These are phyloP conservation scores for Physcomitrellopsis africana DNA, from an alignment of 225 moss, liverwort and hornwort genomes.

Conservation along the genomic window DNA sequence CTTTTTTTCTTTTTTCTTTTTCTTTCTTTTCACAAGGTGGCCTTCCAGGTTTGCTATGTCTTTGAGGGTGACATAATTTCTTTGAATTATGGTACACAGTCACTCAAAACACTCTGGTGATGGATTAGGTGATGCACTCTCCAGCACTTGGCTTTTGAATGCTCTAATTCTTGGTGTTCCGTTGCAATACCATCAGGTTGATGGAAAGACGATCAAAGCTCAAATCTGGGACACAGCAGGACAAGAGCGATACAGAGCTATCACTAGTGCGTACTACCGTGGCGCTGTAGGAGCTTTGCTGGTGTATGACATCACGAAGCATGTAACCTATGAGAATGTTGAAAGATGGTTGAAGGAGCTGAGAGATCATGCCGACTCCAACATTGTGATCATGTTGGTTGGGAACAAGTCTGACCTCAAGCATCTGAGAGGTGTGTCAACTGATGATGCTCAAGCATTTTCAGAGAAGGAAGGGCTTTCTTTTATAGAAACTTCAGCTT, in stretches of 20 bases:
- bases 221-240: constrained; percentile 29
- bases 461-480: constrained; percentile 45
- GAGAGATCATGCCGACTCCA: constrained; percentile 47
- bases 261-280: constrained; percentile 43
- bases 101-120: background rate
- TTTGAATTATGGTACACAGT: background rate
- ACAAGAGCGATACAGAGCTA: constrained; percentile 43
- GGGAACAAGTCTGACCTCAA: constrained; percentile 41
- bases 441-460: constrained; percentile 43
- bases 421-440: constrained; percentile 43
- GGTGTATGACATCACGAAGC: constrained; percentile 44
- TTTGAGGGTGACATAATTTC: no score
- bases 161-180: background rate
- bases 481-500: constrained; percentile 48
- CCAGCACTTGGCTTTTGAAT: background rate
- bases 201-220: constrained; percentile 38
- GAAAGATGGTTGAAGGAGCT: constrained; percentile 52
- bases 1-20: no score
- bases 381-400: constrained; percentile 48
- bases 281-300: constrained; percentile 48
- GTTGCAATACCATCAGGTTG: constrained; percentile 13
- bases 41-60: no score
- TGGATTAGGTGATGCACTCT: background rate
- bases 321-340: constrained; percentile 44
- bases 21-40: no score